Base-by-base conservation (phyloP, 2,329 filamentous ascomycete genomes). In the Purpureocillium lavendulum region DNA sequence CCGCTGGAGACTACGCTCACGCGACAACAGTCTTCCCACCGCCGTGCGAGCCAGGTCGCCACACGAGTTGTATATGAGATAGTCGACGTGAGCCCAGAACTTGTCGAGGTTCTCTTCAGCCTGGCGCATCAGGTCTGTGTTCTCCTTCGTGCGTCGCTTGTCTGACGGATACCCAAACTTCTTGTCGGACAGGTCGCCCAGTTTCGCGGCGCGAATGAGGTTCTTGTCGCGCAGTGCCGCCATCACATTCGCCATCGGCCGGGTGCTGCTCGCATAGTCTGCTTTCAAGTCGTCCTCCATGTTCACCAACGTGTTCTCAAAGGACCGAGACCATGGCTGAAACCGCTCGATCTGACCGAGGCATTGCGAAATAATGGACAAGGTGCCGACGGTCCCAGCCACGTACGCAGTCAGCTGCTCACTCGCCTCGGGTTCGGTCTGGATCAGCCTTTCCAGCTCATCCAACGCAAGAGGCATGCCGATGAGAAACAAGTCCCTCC, bases 261-360 rank as follows among this genome's bases (percentile, higher is more conserved):
- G 13, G 4, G 34, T 54, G 3, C 33, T 34, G 4, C 48, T 33
- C 0, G 31, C 31, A 35, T 50, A 61, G 2, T 60, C 54, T 9
- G 45, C 41, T 29, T 58, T 45, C 17, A 66, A 51, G 0, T 35
- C 44, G 1, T 51, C 45, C 4, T 50, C 21, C 14, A 41, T 41
- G 0, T 61, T 44, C 1, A 45, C 45, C n/a, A 56, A 36, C 3
- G 49, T 45, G 8, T 37, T 10, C 7, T 67, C 60, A 34, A 69
- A 71, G 0, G 46, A 55, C 26, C 50, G 53, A 3, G 68, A 65
- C 69, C 71, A 73, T 0, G 71, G 70, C 34, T 69, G 65, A 44
- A 65, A 74, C 1, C 64, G 41, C 2, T 69, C 51, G 3, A 76
- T 46, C 41, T 75, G 69, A 5, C 54, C 52, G 7, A 64, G 21